phyloP scores from a whole-genome alignment of 257 asterid genomes.

The Penstemon newberryi region DNA sequence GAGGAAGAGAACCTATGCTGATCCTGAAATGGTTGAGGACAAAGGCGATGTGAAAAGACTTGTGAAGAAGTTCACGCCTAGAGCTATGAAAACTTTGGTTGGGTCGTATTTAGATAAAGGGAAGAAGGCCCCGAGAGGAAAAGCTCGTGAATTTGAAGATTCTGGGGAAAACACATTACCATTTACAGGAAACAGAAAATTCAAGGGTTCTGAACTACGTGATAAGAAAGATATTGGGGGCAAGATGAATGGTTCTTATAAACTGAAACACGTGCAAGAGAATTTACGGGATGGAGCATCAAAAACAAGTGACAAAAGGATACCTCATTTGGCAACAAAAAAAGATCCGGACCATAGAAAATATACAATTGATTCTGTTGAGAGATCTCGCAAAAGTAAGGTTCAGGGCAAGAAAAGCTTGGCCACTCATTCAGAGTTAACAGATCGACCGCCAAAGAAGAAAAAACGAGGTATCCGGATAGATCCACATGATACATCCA shows the following conservation, averaged over 20 bases:
- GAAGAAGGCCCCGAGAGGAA: slow-evolving; percentile 35
- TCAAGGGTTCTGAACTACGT: slow-evolving; percentile 32
- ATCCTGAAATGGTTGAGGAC: slow-evolving; percentile 29
- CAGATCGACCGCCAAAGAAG: slow-evolving; percentile 57
- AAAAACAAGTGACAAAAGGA: slow-evolving; percentile 29
- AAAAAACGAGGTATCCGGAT: slow-evolving; percentile 64
- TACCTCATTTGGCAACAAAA: slow-evolving; percentile 29
- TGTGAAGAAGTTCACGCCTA: slow-evolving; percentile 31
- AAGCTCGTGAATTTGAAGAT: slow-evolving; percentile 27
- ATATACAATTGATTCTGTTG: slow-evolving; percentile 30
- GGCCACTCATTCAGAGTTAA: slow-evolving; percentile 36
- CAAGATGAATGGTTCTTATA: slow-evolving; percentile 28
- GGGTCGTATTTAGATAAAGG: slow-evolving; percentile 26
- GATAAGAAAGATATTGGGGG: slow-evolving; percentile 36
- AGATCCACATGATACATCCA: slow-evolving; percentile 80
- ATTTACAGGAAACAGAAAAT: slow-evolving; percentile 29
- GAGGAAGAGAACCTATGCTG: slow-evolving; percentile 58
- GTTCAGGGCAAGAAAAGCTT: slow-evolving; percentile 39
- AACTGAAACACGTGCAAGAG: slow-evolving; percentile 24
- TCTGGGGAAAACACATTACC: slow-evolving; percentile 19
- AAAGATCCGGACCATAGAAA: slow-evolving; percentile 33
- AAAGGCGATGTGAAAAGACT: slow-evolving; percentile 22
- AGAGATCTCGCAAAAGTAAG: slow-evolving; percentile 44
- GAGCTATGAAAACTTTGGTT: slow-evolving; percentile 16
- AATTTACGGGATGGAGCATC: slow-evolving; percentile 28